Evolutionary conservation across 768 basidiomycete genomes (phyloP), one percentile per base, ranked within the genome.

Genomic region (Cystobasidium onofrii): DNA sequence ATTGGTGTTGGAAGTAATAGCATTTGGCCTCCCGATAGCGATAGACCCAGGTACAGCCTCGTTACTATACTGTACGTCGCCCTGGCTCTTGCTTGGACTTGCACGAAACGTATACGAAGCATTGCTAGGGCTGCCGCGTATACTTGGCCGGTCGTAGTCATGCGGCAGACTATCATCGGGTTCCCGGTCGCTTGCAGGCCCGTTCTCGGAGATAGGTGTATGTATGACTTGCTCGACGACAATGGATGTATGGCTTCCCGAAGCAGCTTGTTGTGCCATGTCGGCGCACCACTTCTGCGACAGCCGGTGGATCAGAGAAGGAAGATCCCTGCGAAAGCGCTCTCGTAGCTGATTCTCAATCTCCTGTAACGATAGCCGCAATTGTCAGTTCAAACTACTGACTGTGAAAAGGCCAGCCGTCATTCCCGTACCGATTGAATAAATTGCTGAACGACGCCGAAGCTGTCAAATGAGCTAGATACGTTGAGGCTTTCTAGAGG

Each of bases 401-500:
- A 9, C n/a, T 46, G 44, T 64, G 17, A 10, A 17, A 50, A n/a
- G 65, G 23, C 27, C 2, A 17, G 23, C 23, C 10, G 7, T 3
- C 12, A n/a, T 9, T 13, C 3, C 20, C 65, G 4, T 36, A 67
- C 65, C 39, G 65, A 46, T 81, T 98, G 96, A 74, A 99, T 92
- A 81, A 94, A 98, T 72, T 92, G 93, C 80, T 97, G 91, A 64
- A 99, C 96, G 76, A 97, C 94, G 57, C 91, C 92, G 76, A 99
- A 95, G 1, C 91, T 92, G 82, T 99, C 96, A 79, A 99, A 99
- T 1, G 94, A 97, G 81, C 89, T 90, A 82, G 90, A 93, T 80
- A 99, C 98, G 80, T 98, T 91, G 66, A 99, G 93, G 76, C 92
- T 91, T 82, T 99, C 93, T 44, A 99, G 86, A 1, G 96, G 96